Conservation (phyloP, 257 asterid species). For the Thymus quinquecostatus region DNA sequence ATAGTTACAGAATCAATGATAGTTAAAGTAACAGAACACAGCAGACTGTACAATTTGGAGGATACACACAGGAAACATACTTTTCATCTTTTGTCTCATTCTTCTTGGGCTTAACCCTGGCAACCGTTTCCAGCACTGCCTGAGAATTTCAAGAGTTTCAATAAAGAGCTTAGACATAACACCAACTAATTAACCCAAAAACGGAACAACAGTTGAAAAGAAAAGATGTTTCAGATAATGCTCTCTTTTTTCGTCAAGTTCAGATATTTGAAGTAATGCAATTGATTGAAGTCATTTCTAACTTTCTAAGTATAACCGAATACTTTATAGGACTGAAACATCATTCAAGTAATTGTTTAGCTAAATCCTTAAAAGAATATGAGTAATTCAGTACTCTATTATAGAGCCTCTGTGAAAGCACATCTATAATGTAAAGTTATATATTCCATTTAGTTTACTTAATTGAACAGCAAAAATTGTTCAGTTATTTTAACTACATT, state of each 20-base stretch:
- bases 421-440: no score
- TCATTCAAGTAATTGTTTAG: neutral
- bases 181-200: constrained; percentile 6
- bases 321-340: neutral
- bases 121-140: constrained; percentile 92
- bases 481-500: no score
- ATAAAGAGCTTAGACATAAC: neutral
- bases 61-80: constrained; percentile 46
- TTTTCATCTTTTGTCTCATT: constrained; percentile 77
- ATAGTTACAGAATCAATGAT: constrained; percentile 20
- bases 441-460: no score
- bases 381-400: constrained; percentile 14
- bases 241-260: neutral
- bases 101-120: constrained; percentile 81
- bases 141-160: constrained; percentile 46
- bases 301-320: neutral
- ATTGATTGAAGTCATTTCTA: neutral
- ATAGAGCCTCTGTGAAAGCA: neutral
- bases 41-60: constrained; percentile 23
- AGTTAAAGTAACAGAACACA: constrained; percentile 28
- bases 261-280: constrained; percentile 17
- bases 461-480: no score
- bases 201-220: neutral
- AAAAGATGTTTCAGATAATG: constrained; percentile 21
- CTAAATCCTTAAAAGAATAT: constrained; percentile 18